Evolutionary conservation across 192 early-diverging fungal genomes (phyloP).

Genomic region (Gaertneriomyces sp.): DNA sequence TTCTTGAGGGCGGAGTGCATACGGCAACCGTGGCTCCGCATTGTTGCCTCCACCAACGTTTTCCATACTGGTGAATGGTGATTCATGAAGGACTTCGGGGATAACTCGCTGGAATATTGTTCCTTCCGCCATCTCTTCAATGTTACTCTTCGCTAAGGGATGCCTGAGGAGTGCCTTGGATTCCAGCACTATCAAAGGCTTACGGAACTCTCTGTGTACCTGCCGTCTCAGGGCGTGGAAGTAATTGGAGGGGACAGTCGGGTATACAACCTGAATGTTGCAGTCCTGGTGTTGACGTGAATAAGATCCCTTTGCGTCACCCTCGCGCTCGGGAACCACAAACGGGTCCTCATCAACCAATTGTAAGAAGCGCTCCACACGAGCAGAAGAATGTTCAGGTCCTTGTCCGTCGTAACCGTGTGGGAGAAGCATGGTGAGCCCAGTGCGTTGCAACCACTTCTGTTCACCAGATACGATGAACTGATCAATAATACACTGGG

Average conservation of each 20-base stretch:
- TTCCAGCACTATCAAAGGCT: constrained; percentile 76
- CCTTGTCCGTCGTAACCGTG: constrained; percentile 99
- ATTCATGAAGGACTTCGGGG: constrained; percentile 75
- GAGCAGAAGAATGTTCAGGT: constrained; percentile 94
- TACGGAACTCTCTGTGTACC: constrained; percentile 95
- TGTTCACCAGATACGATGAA: constrained; percentile 94
- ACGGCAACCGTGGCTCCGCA: constrained; percentile 48
- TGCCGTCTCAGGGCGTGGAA: constrained; percentile 95
- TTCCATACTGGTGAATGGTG: constrained; percentile 56
- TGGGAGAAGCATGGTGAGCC: constrained; percentile 87
- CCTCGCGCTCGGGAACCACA: constrained; percentile 46
- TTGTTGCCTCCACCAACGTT: constrained; percentile 43
- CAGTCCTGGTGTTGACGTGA: constrained; percentile 95
- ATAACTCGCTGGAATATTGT: constrained; percentile 89
- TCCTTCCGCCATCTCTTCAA: constrained; percentile 75
- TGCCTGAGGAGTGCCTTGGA: constrained; percentile 93
- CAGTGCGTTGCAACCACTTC: constrained; percentile 97
- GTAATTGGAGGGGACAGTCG: constrained; percentile 96
- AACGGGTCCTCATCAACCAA: constrained; percentile 94
- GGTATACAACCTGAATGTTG: constrained; percentile 97
- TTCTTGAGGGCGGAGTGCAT: constrained; percentile 31
- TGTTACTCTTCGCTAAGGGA: constrained; percentile 81
- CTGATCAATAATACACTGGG: constrained; percentile 98
- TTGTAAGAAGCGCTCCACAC: constrained; percentile 94
- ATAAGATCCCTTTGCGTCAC: constrained; percentile 41